phyloP scores from a whole-genome alignment of 192 early-diverging fungal genomes.

The Coemansia sp. region DNA sequence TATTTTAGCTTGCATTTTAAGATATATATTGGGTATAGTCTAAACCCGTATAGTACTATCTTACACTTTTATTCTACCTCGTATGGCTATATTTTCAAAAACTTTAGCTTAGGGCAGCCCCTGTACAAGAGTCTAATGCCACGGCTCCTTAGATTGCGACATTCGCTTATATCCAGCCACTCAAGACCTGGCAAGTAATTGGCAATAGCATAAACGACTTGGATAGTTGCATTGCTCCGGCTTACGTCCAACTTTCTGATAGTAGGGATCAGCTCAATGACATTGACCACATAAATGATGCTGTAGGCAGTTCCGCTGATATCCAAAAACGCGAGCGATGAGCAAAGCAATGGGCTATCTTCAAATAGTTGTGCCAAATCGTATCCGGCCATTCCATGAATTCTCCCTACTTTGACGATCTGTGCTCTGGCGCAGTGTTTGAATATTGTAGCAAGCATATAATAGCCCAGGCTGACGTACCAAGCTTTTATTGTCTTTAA shows the following conservation, averaged over 20 bases:
- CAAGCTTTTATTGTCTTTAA: slow-evolving; percentile 1
- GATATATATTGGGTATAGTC: too few relatives aligned
- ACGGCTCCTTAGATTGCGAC: neutral
- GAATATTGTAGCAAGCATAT: slow-evolving; percentile 3
- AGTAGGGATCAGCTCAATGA: neutral
- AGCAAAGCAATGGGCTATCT: neutral
- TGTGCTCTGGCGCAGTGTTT: neutral
- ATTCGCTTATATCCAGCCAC: neutral
- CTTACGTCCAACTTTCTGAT: neutral
- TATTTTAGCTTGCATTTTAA: too few relatives aligned
- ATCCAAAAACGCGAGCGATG: slow-evolving; percentile 2
- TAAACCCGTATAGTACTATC: too few relatives aligned
- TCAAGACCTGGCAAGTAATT: neutral
- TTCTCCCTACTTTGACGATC: slow-evolving; percentile 7
- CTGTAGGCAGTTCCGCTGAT: slow-evolving; percentile 13
- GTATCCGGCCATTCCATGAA: neutral
- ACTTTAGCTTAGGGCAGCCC: neutral
- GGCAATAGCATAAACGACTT: neutral
- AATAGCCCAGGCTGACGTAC: slow-evolving; percentile 5
- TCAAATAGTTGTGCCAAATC: neutral
- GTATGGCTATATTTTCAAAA: too few relatives aligned
- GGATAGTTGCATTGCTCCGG: neutral
- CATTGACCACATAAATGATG: neutral
- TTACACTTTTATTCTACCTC: too few relatives aligned
- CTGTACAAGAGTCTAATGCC: neutral